These are phyloP conservation scores for Fraxinus sp. DNA, from an alignment of 305 asterid species.

Conservation along the genomic window DNA sequence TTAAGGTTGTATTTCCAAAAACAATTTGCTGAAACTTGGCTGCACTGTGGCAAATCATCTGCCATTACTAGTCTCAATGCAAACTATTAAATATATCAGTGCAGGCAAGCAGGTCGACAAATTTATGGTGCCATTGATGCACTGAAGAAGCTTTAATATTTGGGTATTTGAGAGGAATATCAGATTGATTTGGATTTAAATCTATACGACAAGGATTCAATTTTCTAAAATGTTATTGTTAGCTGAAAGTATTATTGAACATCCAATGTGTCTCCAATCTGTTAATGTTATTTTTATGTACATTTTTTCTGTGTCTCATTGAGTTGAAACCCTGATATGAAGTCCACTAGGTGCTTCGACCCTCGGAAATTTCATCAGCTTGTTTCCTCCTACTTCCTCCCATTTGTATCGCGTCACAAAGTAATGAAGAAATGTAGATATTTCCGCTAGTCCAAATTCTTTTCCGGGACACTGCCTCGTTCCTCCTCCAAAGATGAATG, in stretches of 20 bases:
- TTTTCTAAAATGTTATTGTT: neutral
- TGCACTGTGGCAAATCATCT: too few relatives aligned
- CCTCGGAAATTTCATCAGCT: conserved; percentile 63
- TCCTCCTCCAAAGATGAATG: conserved; percentile 91
- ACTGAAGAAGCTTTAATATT: neutral
- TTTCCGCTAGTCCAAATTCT: conserved; percentile 94
- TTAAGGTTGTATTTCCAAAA: neutral
- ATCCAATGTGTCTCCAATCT: neutral
- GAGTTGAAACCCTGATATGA: conserved; percentile 63
- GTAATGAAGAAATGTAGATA: conserved; percentile 89
- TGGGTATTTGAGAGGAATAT: neutral
- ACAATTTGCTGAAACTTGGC: neutral
- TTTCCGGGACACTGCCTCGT: conserved; percentile 97
- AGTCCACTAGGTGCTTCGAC: conserved; percentile 97
- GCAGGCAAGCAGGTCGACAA: too few relatives aligned
- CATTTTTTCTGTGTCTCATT: conserved; percentile 29
- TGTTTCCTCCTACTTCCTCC: conserved; percentile 90
- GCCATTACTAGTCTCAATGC: too few relatives aligned
- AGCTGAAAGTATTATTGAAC: neutral
- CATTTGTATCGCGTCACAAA: conserved; percentile 85
- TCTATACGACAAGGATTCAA: neutral
- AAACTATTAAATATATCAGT: too few relatives aligned
- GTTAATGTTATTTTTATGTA: conserved; percentile 16
- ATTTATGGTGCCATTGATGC: too few relatives aligned
- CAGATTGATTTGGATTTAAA: neutral